A percentile compares a stretch with the other conserved stretches of the same genome.
Evolutionary conservation across 2,329 filamentous ascomycete species (phyloP).

Genomic region (Fusarium falciforme): DNA sequence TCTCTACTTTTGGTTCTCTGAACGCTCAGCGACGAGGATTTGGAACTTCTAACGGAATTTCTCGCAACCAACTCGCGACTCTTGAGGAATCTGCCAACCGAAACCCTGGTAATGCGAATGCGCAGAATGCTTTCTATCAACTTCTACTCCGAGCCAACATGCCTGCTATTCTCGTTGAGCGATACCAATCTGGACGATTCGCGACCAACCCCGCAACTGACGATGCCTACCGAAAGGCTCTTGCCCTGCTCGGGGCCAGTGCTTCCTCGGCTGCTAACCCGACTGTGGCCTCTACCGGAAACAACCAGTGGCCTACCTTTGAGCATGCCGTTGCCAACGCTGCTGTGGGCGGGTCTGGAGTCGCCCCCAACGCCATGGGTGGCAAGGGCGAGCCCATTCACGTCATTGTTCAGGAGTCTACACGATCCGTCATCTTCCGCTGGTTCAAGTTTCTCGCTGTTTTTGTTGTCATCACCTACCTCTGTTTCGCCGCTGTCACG

Average conservation of each 20-base stretch:
- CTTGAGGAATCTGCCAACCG: conserved; percentile 93
- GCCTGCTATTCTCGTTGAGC: conserved; percentile 90
- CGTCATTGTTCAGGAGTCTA: conserved; percentile 93
- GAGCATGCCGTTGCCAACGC: conserved; percentile 47
- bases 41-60: conserved; percentile 61
- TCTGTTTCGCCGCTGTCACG: conserved; percentile 82
- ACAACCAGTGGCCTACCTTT: conserved; percentile 45
- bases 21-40: conserved; percentile 50
- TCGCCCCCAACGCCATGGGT: conserved; percentile 61
- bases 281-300: conserved; percentile 28
- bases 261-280: conserved; percentile 42
- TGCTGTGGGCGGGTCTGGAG: conserved; percentile 37
- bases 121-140: conserved; percentile 95
- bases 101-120: conserved; percentile 86
- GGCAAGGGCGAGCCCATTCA: conserved; percentile 88
- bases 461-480: conserved; percentile 83
- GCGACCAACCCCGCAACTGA: conserved; percentile 84
- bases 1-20: conserved; percentile 33
- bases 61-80: conserved; percentile 78
- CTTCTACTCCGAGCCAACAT: conserved; percentile 91
- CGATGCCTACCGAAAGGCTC: conserved; percentile 80
- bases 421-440: conserved; percentile 82
- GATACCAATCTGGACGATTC: conserved; percentile 88
- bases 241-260: conserved; percentile 56
- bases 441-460: conserved; percentile 89